These are phyloP conservation scores for Russula earlei DNA, from an alignment of 768 basidiomycete genomes.

Conservation along the genomic window DNA sequence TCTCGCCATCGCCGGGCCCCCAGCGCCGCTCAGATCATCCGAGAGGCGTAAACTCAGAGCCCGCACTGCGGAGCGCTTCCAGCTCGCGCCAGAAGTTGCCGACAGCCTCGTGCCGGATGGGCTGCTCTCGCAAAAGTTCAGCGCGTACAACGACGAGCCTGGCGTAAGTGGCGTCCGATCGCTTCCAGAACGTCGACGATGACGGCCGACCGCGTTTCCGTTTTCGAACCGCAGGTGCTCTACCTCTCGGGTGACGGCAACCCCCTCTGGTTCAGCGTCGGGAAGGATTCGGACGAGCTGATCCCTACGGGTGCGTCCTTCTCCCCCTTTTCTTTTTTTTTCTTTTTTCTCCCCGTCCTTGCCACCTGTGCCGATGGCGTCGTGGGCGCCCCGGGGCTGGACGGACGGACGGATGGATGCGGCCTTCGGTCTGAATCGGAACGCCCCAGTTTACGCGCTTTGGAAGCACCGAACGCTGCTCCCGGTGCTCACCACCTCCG, in stretches of 20 bases:
- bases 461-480: slow-evolving; percentile 67
- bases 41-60: slow-evolving; percentile 66
- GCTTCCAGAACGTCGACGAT: background rate
- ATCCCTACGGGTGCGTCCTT: slow-evolving; percentile 54
- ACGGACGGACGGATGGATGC: background rate
- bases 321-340: background rate
- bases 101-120: slow-evolving; percentile 70
- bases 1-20: background rate
- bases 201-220: too few relatives aligned
- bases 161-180: slow-evolving; percentile 45
- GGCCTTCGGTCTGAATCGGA: background rate
- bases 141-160: slow-evolving; percentile 50
- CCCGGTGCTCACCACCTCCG: slow-evolving; percentile 61
- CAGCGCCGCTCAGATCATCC: slow-evolving; percentile 60
- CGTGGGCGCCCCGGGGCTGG: too few relatives aligned
- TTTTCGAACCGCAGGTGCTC: slow-evolving; percentile 35
- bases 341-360: background rate
- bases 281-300: slow-evolving; percentile 56
- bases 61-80: slow-evolving; percentile 41
- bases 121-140: slow-evolving; percentile 57
- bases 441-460: slow-evolving; percentile 52
- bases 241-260: slow-evolving; percentile 58
- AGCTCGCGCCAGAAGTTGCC: slow-evolving; percentile 43
- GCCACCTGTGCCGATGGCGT: too few relatives aligned
- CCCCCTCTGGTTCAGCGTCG: slow-evolving; percentile 71